Evolutionary conservation across 768 basidiomycete species (phyloP).

Genomic region (Leccinum pellstonianum): DNA sequence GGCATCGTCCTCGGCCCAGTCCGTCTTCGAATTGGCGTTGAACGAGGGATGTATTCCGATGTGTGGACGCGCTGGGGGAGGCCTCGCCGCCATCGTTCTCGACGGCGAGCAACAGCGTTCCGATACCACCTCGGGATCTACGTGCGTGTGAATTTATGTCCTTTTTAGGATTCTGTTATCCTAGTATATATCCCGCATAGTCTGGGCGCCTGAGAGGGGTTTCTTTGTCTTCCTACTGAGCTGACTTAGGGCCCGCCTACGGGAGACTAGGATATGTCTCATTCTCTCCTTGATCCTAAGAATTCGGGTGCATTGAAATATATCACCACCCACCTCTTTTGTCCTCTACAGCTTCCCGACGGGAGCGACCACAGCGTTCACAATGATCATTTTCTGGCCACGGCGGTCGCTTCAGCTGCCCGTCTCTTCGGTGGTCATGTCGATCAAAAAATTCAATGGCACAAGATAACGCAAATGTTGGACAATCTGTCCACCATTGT

Average conservation of each 20-base stretch:
- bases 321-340: slow-evolving; percentile 39
- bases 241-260: too few species aligned
- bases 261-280: slow-evolving; percentile 2
- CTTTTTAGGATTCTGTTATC: neutral
- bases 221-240: too few species aligned
- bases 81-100: slow-evolving; percentile 49
- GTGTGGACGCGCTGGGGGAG: slow-evolving; percentile 74
- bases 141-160: slow-evolving; percentile 9
- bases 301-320: slow-evolving; percentile 18
- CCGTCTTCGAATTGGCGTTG: slow-evolving; percentile 47
- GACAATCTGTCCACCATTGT: neutral
- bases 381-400: slow-evolving; percentile 29
- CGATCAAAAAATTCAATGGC: neutral
- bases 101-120: slow-evolving; percentile 16
- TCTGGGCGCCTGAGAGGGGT: too few species aligned
- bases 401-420: slow-evolving; percentile 20
- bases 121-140: neutral
- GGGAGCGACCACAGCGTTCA: slow-evolving; percentile 14
- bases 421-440: slow-evolving; percentile 1
- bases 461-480: neutral
- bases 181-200: too few species aligned
- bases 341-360: slow-evolving; percentile 40
- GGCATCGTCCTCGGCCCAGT: slow-evolving; percentile 85
- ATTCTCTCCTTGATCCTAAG: neutral
- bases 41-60: slow-evolving; percentile 55